Evolutionary conservation across 495 filamentous ascomycete species (phyloP), one percentile per base, ranked within the genome.

Genomic region (Penicillium cosmopolitanum): DNA sequence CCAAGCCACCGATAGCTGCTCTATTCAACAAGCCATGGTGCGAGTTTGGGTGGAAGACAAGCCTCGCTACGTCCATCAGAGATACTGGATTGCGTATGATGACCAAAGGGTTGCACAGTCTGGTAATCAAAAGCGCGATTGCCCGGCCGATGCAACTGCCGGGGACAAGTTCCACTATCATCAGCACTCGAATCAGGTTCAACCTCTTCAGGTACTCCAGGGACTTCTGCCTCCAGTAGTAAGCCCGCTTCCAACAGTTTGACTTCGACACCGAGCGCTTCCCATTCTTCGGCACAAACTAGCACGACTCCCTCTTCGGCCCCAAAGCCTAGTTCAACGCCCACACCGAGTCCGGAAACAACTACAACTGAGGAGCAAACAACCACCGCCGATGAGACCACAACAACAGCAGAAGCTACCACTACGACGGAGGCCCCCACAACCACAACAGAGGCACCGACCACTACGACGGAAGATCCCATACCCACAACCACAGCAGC

Each of bases 1-100:
- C n/a, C 31, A 38, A 52, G 31, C 28, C 10, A 52, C 28, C 3
- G 50, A 48, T 28, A 13, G 10, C 12, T 48, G 46, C 23, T 13
- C 46, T 31, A 48, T 52, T 18, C 50, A 52, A n/a, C 15, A 52
- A 18, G 50, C 50, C 5, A 52, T 52, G 50, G 4, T 16, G 28
- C 50, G 50, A 5, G 13, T 52, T 25, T 52, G 50, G 50, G 50
- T 38, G 16, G 50, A 34, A 38, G 19, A 52, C 15, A 34, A 38
- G 18, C 34, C 50, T 34, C 28, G 28, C n/a, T 52, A 52, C 16
- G 46, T 48, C 21, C 46, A 48, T 28, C 46, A 48, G 23, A 23
- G 18, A 28, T 48, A 48, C 46, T 54, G 34, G 51, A 16, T 40
- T 21, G 51, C 51, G 9, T 43, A 54, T 21, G 15, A 54, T 9